Percentiles rank a stretch among this genome's conserved stretches.
phyloP scores from a whole-genome alignment of 2,329 filamentous ascomycete genomes.

The Whalleya microplaca region DNA sequence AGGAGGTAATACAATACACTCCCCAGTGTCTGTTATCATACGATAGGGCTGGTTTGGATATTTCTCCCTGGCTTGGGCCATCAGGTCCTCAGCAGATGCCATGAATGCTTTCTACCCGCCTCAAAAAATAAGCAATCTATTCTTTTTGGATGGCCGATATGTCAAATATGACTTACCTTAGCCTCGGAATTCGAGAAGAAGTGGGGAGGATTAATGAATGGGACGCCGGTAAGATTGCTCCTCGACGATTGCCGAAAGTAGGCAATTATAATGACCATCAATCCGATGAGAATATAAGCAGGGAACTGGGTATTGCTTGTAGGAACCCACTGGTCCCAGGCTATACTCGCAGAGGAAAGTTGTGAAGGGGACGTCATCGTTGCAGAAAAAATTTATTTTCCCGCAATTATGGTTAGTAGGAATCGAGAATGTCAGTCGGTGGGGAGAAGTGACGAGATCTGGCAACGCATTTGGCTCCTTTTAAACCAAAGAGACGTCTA shows the following conservation, averaged over 20 bases:
- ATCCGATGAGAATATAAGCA: constrained; percentile 3
- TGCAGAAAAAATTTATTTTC: neutral
- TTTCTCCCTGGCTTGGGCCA: constrained; percentile 7
- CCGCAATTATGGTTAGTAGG: too few species aligned
- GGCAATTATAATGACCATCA: neutral
- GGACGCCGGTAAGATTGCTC: neutral
- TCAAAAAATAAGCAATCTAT: neutral
- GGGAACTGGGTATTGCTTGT: neutral
- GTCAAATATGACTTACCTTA: constrained; percentile 3
- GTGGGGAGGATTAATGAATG: constrained; percentile 4
- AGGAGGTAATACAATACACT: constrained; percentile 21
- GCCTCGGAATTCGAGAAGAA: constrained; percentile 21
- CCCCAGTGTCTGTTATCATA: constrained; percentile 12
- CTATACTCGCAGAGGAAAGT: neutral
- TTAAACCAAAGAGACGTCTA: too few species aligned
- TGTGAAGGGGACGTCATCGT: constrained; percentile 5
- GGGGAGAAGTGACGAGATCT: too few species aligned
- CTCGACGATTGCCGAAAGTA: constrained; percentile 1
- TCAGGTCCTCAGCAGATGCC: neutral
- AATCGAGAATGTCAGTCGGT: too few species aligned
- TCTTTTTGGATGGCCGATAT: neutral
- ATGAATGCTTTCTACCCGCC: constrained; percentile 3
- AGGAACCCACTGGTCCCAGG: constrained; percentile 1
- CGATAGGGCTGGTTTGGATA: constrained; percentile 9
- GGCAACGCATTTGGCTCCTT: too few species aligned